Percentiles rank a stretch among this genome's conserved stretches.
Conservation (phyloP, 2,329 filamentous ascomycete species). For the Beauveria bassiana region DNA sequence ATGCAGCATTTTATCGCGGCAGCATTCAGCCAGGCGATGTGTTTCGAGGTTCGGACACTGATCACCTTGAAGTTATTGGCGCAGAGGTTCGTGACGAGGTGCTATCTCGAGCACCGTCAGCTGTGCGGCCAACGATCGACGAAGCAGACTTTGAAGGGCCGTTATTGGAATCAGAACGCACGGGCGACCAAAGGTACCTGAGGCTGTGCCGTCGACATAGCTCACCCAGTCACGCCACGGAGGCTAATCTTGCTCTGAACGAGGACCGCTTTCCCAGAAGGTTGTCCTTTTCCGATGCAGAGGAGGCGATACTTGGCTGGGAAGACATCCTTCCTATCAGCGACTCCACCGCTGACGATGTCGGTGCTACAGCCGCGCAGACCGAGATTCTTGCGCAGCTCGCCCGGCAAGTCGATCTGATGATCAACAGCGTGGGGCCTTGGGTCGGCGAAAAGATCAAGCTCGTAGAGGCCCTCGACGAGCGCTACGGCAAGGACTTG, state of each 20-base stretch:
- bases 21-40: conserved; percentile 19
- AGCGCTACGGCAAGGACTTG: conserved; percentile 53
- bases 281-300: conserved; percentile 67
- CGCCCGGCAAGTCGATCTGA: conserved; percentile 41
- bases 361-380: conserved; percentile 24
- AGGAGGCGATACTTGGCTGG: conserved; percentile 67
- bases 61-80: conserved; percentile 24
- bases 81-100: conserved; percentile 37
- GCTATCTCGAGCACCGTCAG: conserved; percentile 40
- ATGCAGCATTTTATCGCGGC: conserved; percentile 17
- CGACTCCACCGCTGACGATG: conserved; percentile 21
- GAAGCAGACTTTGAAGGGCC: conserved; percentile 52
- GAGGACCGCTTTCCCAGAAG: conserved; percentile 62
- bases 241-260: conserved; percentile 30
- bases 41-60: conserved; percentile 17
- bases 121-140: conserved; percentile 50
- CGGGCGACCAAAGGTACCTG: conserved; percentile 33
- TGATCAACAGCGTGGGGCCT: conserved; percentile 46
- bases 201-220: conserved; percentile 57
- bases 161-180: conserved; percentile 40
- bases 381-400: conserved; percentile 50
- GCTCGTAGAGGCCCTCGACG: conserved; percentile 51
- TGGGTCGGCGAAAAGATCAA: conserved; percentile 56
- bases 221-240: conserved; percentile 30
- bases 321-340: conserved; percentile 40